Percentiles rank a stretch among this genome's conserved stretches.
These are phyloP conservation scores for Phyllosticta paracitricarpa DNA, from an alignment of 2,329 filamentous ascomycete species.

Conservation along the genomic window DNA sequence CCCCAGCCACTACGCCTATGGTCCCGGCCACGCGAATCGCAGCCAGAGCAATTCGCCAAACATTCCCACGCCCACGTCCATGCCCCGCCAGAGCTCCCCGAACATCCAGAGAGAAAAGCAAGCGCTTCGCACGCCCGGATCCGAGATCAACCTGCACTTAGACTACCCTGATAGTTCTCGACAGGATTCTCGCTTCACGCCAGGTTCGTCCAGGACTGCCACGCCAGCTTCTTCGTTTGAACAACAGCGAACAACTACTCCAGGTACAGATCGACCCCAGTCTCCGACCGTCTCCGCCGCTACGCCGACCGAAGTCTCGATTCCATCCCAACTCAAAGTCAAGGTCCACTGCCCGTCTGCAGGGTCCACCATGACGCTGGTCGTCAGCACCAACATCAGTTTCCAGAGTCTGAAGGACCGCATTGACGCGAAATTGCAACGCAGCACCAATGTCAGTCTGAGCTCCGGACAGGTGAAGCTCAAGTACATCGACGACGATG, in stretches of 20 bases:
- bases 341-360: constrained; percentile 75
- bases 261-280: constrained; percentile 29
- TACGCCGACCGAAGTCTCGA: constrained; percentile 22
- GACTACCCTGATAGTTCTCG: constrained; percentile 22
- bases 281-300: constrained; percentile 24
- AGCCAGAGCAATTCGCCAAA: constrained; percentile 76
- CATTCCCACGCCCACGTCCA: constrained; percentile 41
- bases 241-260: constrained; percentile 27
- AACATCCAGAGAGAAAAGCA: constrained; percentile 49
- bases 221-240: constrained; percentile 31
- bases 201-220: constrained; percentile 23
- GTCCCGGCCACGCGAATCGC: constrained; percentile 55
- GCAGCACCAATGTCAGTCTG: constrained; percentile 77
- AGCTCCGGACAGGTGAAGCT: constrained; percentile 73
- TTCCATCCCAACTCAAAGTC: constrained; percentile 78
- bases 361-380: constrained; percentile 86
- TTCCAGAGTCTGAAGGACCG: constrained; percentile 90
- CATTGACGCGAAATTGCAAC: constrained; percentile 87
- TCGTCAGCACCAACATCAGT: constrained; percentile 89
- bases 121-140: constrained; percentile 7
- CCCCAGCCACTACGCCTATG: constrained; percentile 49
- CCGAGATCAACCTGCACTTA: constrained; percentile 28
- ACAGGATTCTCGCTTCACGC: constrained; percentile 19
- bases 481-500: constrained; percentile 85
- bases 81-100: constrained; percentile 62